Base-by-base conservation (phyloP, 306 rosid genomes). In the Ammopiptanthus mongolicus region DNA sequence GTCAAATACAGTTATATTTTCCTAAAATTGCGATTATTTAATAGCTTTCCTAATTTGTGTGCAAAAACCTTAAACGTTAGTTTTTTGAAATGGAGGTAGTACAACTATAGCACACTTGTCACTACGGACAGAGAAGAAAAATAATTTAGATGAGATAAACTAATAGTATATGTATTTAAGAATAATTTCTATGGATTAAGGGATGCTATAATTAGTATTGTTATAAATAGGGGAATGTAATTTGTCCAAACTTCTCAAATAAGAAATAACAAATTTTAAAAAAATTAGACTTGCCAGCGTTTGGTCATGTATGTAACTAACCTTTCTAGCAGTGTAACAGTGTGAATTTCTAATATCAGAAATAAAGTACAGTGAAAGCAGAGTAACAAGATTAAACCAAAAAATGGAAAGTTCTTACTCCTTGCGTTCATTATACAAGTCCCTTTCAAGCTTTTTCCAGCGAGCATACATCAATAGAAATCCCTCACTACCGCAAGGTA, bases 401-500 rank as follows among this genome's bases (percentile, higher is more conserved):
- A 74, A 29, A 61, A 61, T 7, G 23, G 50, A 61, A 28, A 69
- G 65, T 59, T 77, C 97, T 85, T 88, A 95, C 99, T 84, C 90
- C 84, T 95, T 95, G 69, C 97, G 97, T 80, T 95, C 99, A 75
- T 87, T 92, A 67, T 95, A 95, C 84, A 95, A 85, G 63, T 95
- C 99, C 79, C 86, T 90, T 81, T 86, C 99, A 84, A 95, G 97
- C 87, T 95, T 95, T 86, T 82, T 95, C 99, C 99, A 95, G 44
- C 99, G 99, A 82, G 99, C 99, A 82, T 84, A 90, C 99, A 92
- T 95, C 78, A 95, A 84, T 53, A 95, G 97, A 83, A 92, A 95
- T 60, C 99, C 99, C 86, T 95, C 99, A 41, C 97, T 95, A 15
- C 99, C 99, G 44, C 99, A 95, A 23, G 99, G 99, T 81, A 95